Base-by-base conservation (phyloP, 2,329 filamentous ascomycete species). In the Beauveria varroae region DNA sequence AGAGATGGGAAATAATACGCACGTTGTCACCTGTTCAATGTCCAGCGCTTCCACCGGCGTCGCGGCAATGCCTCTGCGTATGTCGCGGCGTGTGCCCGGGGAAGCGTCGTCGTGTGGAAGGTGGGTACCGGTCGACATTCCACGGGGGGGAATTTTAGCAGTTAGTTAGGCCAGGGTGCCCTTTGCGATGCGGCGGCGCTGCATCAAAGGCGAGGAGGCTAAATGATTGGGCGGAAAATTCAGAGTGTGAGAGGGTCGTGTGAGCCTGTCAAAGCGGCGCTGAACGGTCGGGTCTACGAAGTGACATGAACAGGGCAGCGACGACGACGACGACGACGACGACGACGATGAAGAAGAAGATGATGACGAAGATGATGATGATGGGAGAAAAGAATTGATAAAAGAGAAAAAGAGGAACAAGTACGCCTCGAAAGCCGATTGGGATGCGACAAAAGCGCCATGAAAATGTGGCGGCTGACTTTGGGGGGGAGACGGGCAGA, bases 91-190 rank as follows among this genome's bases (percentile, higher is more conserved):
- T 52, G 49, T 47, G 57, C 50, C 50, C 40, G 49, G 50, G 41
- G 26, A 60, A 62, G 60, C 55, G 61, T 62, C 53, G 60, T 62
- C 61, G 61, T 50, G 61, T 62, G 61, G 41, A 26, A 37, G 55
- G 61, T 62, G 61, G 61, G 50, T 56, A 43, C 47, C 30, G 8
- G 30, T 43, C 46, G 53, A 56, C 52, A 61, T 51, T 50, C 52
- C 47, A 50, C 34, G 14, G 37, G 37, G 30, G 40, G 30, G 40
- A 7, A 3, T 24, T 12, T 24, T 59, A 30, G 43, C 24, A 30
- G 28, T 58, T 51, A 49, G 6, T 16, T 49, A 57, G 54, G 44
- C 44, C 44, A 41, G 55, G 55, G 55, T 30, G 37, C 34, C 24
- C 46, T 28, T 22, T 51, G 7, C 20, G 34, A 14, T 57, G 43